Base-by-base conservation (phyloP, 208 protist genomes). In the Phytomonas sp. region DNA sequence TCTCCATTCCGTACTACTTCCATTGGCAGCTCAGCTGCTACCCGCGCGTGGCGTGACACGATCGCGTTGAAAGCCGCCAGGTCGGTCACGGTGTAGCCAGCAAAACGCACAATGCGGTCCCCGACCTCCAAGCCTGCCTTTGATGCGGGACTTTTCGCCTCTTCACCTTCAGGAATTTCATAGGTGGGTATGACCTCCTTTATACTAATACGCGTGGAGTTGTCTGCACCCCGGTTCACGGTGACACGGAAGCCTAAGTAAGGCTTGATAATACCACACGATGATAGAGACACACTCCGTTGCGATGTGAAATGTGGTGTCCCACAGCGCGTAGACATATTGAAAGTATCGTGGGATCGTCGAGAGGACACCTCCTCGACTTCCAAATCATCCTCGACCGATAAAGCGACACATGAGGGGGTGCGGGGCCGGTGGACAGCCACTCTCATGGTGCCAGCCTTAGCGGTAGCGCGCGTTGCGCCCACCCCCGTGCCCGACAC, bases 51-150 rank as follows among this genome's bases (percentile, higher is more conserved):
- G 17, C 89, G 82, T 33, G 85, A 76, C 5, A 91, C 87, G 20
- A 95, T 80, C 23, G 86, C 79, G 63, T 95, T 95, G 70, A 95
- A 95, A 31, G 89, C 82, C 23, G 89, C 78, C 9, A 95, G 80
- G 66, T 95, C 89, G 17, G 89, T 95, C 31, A 95, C 89, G 1
- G 87, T 73, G 72, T 92, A 95, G 30, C 87, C 86, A 7, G 85
- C 89, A 69, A 95, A 95, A 60, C 89, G 89, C 59, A 87, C 66
- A 0, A 95, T 78, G 60, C 83, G 77, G 70, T 95, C 89, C 29
- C 85, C 87, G 0, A 74, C 77, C 60, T 80, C 62, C 67, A 95
- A 68, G 29, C 87, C 87, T 8, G 89, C 87, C 28, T 63, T 74
- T 56, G 77, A 70, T 36, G 87, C 89, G 1, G 89, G 89, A 20